phyloP scores from a whole-genome alignment of 331 rosid genomes.

The Malus hybrid region DNA sequence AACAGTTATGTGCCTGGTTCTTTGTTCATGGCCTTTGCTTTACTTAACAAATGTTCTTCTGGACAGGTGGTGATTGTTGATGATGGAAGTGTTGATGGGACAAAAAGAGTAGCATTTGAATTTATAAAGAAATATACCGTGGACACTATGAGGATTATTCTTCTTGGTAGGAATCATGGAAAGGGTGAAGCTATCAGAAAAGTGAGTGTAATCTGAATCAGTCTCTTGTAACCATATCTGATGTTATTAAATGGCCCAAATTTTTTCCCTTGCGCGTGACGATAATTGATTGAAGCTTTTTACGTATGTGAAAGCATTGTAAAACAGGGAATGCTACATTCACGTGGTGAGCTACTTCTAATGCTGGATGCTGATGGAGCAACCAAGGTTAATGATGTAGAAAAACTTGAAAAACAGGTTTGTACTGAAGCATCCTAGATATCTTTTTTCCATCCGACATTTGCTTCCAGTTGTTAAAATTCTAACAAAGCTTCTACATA shows the following conservation, averaged over 20 bases:
- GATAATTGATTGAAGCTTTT: constrained; percentile 53
- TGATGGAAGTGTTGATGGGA: constrained; percentile 90
- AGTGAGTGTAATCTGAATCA: constrained; percentile 59
- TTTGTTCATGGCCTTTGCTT: not conserved
- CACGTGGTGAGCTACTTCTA: constrained; percentile 92
- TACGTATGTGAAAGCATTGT: constrained; percentile 64
- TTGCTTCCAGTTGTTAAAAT: not conserved
- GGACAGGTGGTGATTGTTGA: constrained; percentile 76
- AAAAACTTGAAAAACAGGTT: constrained; percentile 91
- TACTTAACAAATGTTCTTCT: constrained; percentile 11
- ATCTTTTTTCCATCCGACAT: not conserved
- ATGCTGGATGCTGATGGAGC: constrained; percentile 99
- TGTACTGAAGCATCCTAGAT: not conserved
- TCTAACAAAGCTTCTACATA: constrained; percentile 9
- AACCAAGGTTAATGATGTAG: constrained; percentile 74
- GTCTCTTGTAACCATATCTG: constrained; percentile 7
- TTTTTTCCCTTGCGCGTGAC: not conserved
- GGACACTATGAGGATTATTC: constrained; percentile 77
- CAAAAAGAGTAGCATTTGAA: constrained; percentile 83
- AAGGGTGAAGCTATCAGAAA: constrained; percentile 98
- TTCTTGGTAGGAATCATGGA: constrained; percentile 88
- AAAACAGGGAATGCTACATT: constrained; percentile 97
- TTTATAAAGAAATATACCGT: constrained; percentile 74
- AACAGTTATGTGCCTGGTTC: not conserved
- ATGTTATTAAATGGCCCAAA: constrained; percentile 1